phyloP scores from a whole-genome alignment of 306 rosid genomes.

The Vachellia pachyceras region DNA sequence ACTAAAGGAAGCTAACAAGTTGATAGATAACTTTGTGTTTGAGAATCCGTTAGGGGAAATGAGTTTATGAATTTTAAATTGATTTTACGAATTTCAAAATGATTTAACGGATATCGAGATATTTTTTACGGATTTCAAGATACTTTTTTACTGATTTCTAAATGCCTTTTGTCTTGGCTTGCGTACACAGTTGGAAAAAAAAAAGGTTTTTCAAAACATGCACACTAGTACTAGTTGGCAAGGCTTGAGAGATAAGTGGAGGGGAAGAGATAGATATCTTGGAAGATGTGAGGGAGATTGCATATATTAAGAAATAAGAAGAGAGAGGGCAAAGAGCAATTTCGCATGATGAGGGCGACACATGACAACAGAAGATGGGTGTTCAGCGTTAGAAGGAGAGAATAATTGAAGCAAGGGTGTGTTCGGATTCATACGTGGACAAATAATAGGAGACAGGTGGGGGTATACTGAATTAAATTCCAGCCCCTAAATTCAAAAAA shows the following conservation, averaged over 20 bases:
- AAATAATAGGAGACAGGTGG: not conserved
- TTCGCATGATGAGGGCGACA: slow-evolving; percentile 10
- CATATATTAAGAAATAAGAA: too few relatives aligned
- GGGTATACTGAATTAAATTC: not conserved
- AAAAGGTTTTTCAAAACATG: too few relatives aligned
- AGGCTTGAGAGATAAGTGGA: not conserved
- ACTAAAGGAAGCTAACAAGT: too few relatives aligned
- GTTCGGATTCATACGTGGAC: slow-evolving; percentile 5
- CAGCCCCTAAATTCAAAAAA: not conserved
- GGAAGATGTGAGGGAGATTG: not conserved
- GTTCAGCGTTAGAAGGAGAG: slow-evolving; percentile 1
- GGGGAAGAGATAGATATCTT: not conserved
- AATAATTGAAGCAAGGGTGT: slow-evolving; percentile 12
- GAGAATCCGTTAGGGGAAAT: too few relatives aligned
- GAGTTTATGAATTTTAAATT: too few relatives aligned
- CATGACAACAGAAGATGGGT: slow-evolving; percentile 17
- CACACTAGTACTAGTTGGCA: not conserved
- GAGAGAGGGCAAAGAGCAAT: not conserved
- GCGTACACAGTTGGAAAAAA: too few relatives aligned
- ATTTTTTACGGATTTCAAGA: too few relatives aligned
- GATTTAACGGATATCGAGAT: too few relatives aligned
- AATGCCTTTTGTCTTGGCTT: too few relatives aligned
- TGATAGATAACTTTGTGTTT: too few relatives aligned
- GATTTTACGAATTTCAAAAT: too few relatives aligned
- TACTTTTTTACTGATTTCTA: too few relatives aligned